Base-by-base conservation (phyloP, 768 basidiomycete genomes). In the Boletus reticulatus region DNA sequence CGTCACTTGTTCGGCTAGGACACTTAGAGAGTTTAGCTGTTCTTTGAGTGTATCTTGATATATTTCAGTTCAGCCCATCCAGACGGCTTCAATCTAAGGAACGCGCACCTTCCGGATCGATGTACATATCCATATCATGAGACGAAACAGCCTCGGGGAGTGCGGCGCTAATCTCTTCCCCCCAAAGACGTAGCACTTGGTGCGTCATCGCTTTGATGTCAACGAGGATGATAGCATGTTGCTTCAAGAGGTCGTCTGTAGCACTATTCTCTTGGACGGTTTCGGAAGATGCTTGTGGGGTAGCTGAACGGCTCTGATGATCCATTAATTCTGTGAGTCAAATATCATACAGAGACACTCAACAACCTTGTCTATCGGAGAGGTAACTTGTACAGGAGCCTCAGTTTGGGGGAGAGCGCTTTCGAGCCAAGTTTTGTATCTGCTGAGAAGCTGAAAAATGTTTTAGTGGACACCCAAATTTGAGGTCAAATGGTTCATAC, bases 401-500 rank as follows among this genome's bases (percentile, higher is more conserved):
- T 85, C 83, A 11, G 75, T 60, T 31, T 70, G 63, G 14, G 80
- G 77, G 36, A 87, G 67, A 31, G 67, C 78, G 34, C 73, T 75
- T 58, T 86, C 81, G n/a, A 98, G 71, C 91, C 93, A 96, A 32
- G 79, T 80, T 53, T 74, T 82, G 67, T 92, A 94, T 52, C 94
- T 80, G 62, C 85, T 88, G 48, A 95, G 63, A 55, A 97, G 84
- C 92, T 95, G 54, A 34, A 36, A 44, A 27, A 36, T 38, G 51
- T 52, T 50, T 57, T 34, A 41, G 55, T 29, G 31, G 31, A 36
- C 6, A 53, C 52, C 31, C 38, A 41, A 50, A 29, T 36, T 48
- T 36, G 48, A 39, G 20, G 42, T 20, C 2, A 6, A 48, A 56
- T 48, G 61, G 14, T 29, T 29, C 64, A 50, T 47, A 93, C 94